Base-by-base conservation (phyloP, 2,329 filamentous ascomycete genomes). In the Coccinonectria pachysandricola region DNA sequence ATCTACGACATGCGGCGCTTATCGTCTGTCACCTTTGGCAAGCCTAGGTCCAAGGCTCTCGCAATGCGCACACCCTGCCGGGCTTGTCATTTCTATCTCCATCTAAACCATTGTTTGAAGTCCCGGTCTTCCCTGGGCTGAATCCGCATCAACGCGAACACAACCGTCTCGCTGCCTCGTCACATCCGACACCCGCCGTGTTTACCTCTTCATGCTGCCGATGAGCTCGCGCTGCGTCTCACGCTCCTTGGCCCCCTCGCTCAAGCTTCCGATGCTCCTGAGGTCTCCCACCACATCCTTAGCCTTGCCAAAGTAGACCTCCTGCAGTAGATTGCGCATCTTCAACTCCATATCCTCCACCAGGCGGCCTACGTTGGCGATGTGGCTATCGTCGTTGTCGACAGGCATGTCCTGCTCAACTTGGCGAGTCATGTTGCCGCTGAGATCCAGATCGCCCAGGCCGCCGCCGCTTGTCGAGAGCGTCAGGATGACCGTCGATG, bases 321-420 rank as follows among this genome's bases (percentile, higher is more conserved):
- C 91, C 66, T 98, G 88, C 54, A 98, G 64, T 57, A 96, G 58
- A 58, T 98, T 98, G 40, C 91, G 75, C 91, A 98, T 96, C 70
- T 95, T 94, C 54, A 95, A 75, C 64, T 98, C 91, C 91, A 98
- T 96, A 57, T 98, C 91, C 66, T 98, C 91, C 27, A 98, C 87
- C 51, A 98, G 68, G 39, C 79, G 71, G 31, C 91, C 91, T 34
- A 96, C 84, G 58, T 98, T 98, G 45, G 82, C 83, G 45, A 98
- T 91, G 64, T 98, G 91, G 55, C 81, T 85, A 43, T 81, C 79
- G 57, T 96, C 88, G 47, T 79, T 80, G 43, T 93, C 85, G 19
- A 95, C 83, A 7, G 83, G 75, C 52, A 94, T 66, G 57, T 96
- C 87, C 49, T 82, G 75, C 64, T 98, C 88, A 27, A 95, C 75